A percentile compares a stretch with the other conserved stretches of the same genome.
phyloP scores from a whole-genome alignment of 768 basidiomycete species.

The Auriscalpium vulgare region DNA sequence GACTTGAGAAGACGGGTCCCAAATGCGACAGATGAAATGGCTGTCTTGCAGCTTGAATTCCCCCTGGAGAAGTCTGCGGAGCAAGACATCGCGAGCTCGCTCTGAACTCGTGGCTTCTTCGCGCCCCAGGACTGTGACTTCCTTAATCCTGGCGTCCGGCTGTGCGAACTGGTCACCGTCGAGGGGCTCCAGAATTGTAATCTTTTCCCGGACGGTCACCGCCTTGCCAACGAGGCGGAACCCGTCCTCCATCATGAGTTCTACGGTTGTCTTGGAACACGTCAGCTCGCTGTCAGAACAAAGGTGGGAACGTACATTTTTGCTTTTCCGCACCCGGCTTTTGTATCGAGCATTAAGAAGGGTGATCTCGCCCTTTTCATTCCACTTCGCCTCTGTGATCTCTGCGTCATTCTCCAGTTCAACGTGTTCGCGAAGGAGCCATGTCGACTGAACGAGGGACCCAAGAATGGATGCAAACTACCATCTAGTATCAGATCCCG shows the following conservation, averaged over 20 bases:
- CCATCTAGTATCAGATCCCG: too few species aligned
- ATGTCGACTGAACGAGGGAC: background rate
- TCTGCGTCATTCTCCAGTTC: conserved; percentile 3
- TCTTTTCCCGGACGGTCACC: too few species aligned
- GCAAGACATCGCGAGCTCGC: too few species aligned
- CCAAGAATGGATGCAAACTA: too few species aligned
- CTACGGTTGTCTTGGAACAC: background rate
- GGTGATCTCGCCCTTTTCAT: background rate
- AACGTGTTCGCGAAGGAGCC: background rate
- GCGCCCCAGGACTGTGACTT: too few species aligned
- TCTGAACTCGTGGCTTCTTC: too few species aligned
- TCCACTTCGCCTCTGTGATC: background rate
- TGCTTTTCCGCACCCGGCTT: conserved; percentile 1
- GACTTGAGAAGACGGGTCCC: background rate
- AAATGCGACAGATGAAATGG: too few species aligned
- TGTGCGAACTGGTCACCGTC: too few species aligned
- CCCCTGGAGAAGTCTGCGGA: too few species aligned
- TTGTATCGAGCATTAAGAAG: conserved; percentile 6
- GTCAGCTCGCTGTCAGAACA: background rate
- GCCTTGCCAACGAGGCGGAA: background rate
- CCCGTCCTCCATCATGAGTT: background rate
- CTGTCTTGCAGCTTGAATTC: too few species aligned
- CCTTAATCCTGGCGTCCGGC: too few species aligned
- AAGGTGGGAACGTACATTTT: background rate
- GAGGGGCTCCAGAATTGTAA: too few species aligned